Evolutionary conservation across 345 rosid genomes (phyloP).

Genomic region (Litchi chinensis): DNA sequence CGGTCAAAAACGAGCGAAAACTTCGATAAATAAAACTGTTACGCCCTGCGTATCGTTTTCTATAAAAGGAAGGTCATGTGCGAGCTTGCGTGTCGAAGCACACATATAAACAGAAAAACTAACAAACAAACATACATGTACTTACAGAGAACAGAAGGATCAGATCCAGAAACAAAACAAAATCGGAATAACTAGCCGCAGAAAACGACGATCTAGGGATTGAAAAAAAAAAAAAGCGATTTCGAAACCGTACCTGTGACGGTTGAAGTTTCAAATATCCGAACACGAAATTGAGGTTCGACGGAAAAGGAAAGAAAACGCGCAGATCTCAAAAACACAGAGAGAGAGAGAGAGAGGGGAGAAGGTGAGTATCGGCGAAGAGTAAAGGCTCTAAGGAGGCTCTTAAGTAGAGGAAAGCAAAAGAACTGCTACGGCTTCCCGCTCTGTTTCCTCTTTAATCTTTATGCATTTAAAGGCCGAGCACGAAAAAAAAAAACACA

Average conservation of each 20-base stretch:
- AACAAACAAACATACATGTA: background rate
- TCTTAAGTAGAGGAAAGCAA: constrained; percentile 32
- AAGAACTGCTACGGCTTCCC: constrained; percentile 42
- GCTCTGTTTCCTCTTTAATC: constrained; percentile 30
- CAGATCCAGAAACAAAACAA: constrained; percentile 24
- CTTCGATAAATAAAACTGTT: background rate
- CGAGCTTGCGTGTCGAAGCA: background rate
- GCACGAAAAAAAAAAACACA: background rate
- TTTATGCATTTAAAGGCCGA: constrained; percentile 32
- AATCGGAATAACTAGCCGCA: constrained; percentile 5
- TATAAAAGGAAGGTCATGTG: background rate
- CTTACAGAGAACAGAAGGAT: background rate
- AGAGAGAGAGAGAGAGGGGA: background rate
- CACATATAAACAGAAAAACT: no score
- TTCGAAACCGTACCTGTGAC: constrained; percentile 44
- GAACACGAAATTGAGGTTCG: constrained; percentile 9
- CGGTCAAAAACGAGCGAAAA: background rate
- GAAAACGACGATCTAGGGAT: constrained; percentile 16
- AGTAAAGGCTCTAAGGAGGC: background rate
- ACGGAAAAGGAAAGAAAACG: constrained; percentile 9
- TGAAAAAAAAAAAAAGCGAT: background rate
- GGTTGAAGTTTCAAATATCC: constrained; percentile 19
- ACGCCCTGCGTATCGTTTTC: background rate
- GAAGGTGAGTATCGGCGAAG: constrained; percentile 2
- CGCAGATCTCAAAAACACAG: constrained; percentile 43